A percentile compares a stretch with the other conserved stretches of the same genome.
phyloP scores from a whole-genome alignment of 2,329 filamentous ascomycete species.

The Clarireedia paspali region DNA sequence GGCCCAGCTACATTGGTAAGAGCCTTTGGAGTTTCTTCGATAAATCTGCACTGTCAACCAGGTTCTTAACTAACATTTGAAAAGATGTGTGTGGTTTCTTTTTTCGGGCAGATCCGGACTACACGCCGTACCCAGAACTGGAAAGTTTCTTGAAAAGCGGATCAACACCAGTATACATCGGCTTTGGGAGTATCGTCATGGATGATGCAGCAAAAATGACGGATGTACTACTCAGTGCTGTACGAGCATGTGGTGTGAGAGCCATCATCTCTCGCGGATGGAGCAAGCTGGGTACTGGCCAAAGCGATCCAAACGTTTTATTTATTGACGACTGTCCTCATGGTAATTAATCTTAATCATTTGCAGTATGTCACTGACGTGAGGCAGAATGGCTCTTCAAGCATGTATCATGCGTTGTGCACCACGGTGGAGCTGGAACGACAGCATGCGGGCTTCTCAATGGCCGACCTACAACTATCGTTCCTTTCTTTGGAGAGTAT shows the following conservation, averaged over 20 bases:
- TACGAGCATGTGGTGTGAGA: conserved; percentile 55
- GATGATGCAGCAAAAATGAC: conserved; percentile 63
- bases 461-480: conserved; percentile 58
- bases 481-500: conserved; percentile 65
- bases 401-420: conserved; percentile 35
- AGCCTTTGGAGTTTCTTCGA: neutral
- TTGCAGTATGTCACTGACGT: no score
- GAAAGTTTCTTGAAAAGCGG: conserved; percentile 46
- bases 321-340: conserved; percentile 68
- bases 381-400: conserved; percentile 55
- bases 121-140: conserved; percentile 47
- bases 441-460: conserved; percentile 67
- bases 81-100: conserved; percentile 70
- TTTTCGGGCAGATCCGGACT: conserved; percentile 54
- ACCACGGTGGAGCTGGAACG: conserved; percentile 23
- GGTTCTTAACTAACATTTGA: neutral
- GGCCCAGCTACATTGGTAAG: conserved; percentile 40
- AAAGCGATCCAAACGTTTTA: conserved; percentile 52
- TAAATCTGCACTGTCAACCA: neutral
- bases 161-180: conserved; percentile 61
- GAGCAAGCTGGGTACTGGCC: conserved; percentile 53
- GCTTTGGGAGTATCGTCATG: conserved; percentile 68
- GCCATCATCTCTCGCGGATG: conserved; percentile 69
- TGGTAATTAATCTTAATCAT: conserved; percentile 33
- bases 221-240: conserved; percentile 60